These are phyloP conservation scores for Picea abies DNA, from an alignment of 83 land plant genomes.

Conservation along the genomic window DNA sequence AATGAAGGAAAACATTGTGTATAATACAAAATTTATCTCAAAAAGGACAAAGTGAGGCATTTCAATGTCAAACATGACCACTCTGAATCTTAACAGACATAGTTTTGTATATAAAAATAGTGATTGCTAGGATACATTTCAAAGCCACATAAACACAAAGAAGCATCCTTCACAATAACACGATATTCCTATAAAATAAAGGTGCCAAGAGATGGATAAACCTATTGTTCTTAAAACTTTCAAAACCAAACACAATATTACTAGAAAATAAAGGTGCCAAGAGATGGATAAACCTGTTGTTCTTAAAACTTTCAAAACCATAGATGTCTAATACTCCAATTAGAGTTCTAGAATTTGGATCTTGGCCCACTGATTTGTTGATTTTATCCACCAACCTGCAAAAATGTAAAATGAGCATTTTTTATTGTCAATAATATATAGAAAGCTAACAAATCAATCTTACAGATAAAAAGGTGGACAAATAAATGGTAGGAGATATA, in stretches of 20 bases:
- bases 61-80: neutral
- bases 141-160: neutral
- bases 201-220: conserved; percentile 15
- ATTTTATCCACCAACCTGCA: conserved; percentile 96
- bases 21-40: neutral
- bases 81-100: neutral
- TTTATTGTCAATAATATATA: neutral
- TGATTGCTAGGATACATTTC: neutral
- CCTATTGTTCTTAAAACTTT: conserved; percentile 90
- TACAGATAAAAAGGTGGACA: neutral
- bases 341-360: conserved; percentile 62
- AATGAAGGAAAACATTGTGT: neutral
- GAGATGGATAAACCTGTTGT: conserved; percentile 63
- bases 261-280: no score
- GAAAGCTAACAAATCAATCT: neutral
- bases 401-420: conserved; percentile 4
- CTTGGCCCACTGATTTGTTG: conserved; percentile 95
- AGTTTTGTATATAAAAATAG: neutral
- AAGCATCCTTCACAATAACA: neutral
- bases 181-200: no score
- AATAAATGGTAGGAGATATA: conserved; percentile 5
- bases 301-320: conserved; percentile 92
- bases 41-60: neutral
- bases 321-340: conserved; percentile 98
- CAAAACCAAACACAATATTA: conserved; percentile 58